phyloP scores from a whole-genome alignment of 129 eudicot genomes.

The Tanacetum coccineum region DNA sequence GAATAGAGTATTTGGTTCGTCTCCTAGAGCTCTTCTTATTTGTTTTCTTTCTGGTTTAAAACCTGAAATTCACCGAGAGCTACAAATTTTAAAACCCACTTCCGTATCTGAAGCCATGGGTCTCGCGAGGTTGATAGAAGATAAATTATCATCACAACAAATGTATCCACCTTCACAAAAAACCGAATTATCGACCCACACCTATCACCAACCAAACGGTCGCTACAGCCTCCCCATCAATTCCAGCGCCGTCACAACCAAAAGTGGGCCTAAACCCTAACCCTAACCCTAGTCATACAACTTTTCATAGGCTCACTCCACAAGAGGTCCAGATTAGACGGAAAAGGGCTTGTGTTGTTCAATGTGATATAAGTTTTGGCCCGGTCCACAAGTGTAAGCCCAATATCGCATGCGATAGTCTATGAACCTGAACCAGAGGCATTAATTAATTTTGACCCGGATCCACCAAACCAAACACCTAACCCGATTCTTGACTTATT shows the following conservation, averaged over 20 bases:
- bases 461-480: neutral
- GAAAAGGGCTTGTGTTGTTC: neutral
- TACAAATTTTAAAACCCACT: neutral
- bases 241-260: no score
- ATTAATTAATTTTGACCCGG: neutral
- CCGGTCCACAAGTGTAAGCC: slow-evolving; percentile 7
- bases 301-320: neutral
- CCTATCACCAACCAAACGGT: no score
- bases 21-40: neutral
- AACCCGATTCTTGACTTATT: neutral
- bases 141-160: neutral
- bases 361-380: neutral
- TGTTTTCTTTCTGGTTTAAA: neutral
- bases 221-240: no score
- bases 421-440: neutral
- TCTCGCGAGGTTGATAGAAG: neutral
- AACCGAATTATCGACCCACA: no score
- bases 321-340: neutral
- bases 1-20: neutral
- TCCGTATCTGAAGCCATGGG: neutral
- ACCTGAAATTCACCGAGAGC: neutral
- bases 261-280: no score
- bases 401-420: neutral
- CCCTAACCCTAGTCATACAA: no score
- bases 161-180: no score